Evolutionary conservation across 208 protist species (phyloP).

Genomic region (Acanthamoeba castellanii): DNA sequence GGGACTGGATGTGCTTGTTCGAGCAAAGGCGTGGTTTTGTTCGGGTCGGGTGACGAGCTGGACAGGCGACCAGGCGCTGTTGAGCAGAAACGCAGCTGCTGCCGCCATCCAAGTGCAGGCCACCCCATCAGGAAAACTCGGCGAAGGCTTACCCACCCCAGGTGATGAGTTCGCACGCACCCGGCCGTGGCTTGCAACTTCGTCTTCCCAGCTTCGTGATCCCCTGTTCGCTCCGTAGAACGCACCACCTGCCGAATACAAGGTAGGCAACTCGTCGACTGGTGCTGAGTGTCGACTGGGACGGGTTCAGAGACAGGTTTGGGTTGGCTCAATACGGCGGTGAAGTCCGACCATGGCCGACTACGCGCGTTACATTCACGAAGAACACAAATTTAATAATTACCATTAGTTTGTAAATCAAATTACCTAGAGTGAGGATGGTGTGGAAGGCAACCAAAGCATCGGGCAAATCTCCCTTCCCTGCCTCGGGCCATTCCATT

Average conservation of each 20-base stretch:
- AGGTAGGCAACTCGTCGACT: too few species aligned
- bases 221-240: too few species aligned
- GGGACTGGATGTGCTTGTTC: too few species aligned
- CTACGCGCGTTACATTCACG: background rate
- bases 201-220: background rate
- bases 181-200: too few species aligned
- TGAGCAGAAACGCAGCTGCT: background rate
- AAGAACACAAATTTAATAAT: background rate
- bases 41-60: background rate
- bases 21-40: too few species aligned
- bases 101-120: background rate
- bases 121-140: background rate
- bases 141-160: background rate
- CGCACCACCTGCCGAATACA: too few species aligned
- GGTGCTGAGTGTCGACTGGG: background rate
- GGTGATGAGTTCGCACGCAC: background rate
- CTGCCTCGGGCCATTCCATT: slow-evolving; percentile 1
- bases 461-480: slow-evolving; percentile 26
- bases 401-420: background rate
- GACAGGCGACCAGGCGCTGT: background rate
- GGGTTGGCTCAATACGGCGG: background rate
- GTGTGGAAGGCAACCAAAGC: slow-evolving; percentile 42
- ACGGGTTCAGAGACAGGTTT: background rate
- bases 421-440: background rate
- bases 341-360: background rate